These are phyloP conservation scores for Aspergillus bertholletiae DNA, from an alignment of 495 filamentous ascomycete species.

Conservation along the genomic window DNA sequence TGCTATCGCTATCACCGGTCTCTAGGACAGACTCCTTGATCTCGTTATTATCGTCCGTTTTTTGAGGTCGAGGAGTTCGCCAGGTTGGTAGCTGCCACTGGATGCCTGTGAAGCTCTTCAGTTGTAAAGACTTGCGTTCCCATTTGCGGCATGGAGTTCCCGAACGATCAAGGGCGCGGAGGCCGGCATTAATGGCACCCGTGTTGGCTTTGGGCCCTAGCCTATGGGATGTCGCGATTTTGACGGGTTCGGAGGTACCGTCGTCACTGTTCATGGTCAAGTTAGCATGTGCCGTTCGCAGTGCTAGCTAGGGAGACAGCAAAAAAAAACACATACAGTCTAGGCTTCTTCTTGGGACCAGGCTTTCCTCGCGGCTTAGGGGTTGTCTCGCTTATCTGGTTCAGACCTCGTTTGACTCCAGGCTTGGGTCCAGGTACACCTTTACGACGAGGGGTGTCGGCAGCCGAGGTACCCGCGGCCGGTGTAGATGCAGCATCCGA, in stretches of 20 bases:
- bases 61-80: conserved; percentile 63
- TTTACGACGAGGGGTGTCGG: conserved; percentile 54
- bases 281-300: conserved; percentile 10
- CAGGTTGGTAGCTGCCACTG: conserved; percentile 81
- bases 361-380: conserved; percentile 78
- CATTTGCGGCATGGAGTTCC: conserved; percentile 91
- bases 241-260: conserved; percentile 51
- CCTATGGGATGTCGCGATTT: conserved; percentile 57
- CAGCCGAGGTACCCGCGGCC: conserved; percentile 47
- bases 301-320: neutral
- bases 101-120: conserved; percentile 93
- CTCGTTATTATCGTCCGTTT: conserved; percentile 35
- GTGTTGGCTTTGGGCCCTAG: conserved; percentile 97
- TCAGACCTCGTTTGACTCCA: conserved; percentile 56
- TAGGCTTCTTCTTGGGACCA: conserved; percentile 91
- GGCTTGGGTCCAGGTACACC: conserved; percentile 54
- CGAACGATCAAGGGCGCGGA: conserved; percentile 87
- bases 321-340: conserved; percentile 64
- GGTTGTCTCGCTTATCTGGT: conserved; percentile 52
- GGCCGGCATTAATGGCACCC: conserved; percentile 93
- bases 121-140: conserved; percentile 71
- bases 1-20: conserved; percentile 69
- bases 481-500: conserved; percentile 54
- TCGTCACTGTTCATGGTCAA: conserved; percentile 50
- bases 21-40: conserved; percentile 34